Percentiles rank a stretch among this genome's conserved stretches.
These are phyloP conservation scores for Hypomyces rosellus DNA, from an alignment of 2,329 filamentous ascomycete species.

Conservation along the genomic window DNA sequence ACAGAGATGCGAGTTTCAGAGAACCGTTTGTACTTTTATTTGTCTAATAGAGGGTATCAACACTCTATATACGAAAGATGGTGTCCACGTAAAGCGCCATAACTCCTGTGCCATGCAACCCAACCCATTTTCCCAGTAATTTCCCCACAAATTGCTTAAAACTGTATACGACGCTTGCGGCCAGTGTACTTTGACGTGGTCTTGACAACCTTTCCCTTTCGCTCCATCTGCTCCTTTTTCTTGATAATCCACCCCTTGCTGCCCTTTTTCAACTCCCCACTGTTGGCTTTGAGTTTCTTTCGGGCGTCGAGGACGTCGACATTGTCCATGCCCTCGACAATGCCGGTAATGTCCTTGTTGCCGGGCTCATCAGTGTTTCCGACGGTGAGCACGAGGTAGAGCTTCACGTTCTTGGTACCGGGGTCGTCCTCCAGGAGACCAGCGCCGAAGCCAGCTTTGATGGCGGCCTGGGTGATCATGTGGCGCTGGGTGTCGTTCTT, in stretches of 20 bases:
- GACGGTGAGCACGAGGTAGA: slow-evolving; percentile 92
- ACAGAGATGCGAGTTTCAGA: too few species aligned
- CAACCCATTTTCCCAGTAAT: background rate
- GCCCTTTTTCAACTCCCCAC: slow-evolving; percentile 64
- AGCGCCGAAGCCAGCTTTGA: slow-evolving; percentile 91
- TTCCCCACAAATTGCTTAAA: slow-evolving; percentile 42
- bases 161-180: slow-evolving; percentile 72
- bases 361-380: slow-evolving; percentile 52
- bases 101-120: slow-evolving; percentile 28
- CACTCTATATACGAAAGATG: slow-evolving; percentile 4
- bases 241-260: slow-evolving; percentile 77
- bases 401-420: slow-evolving; percentile 91
- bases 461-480: slow-evolving; percentile 87
- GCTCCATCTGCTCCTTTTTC: slow-evolving; percentile 90
- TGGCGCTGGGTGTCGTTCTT: slow-evolving; percentile 87
- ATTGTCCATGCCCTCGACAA: slow-evolving; percentile 81
- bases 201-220: slow-evolving; percentile 93
- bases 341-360: slow-evolving; percentile 79
- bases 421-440: slow-evolving; percentile 93
- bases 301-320: slow-evolving; percentile 74
- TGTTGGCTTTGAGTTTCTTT: slow-evolving; percentile 41
- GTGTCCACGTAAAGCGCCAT: slow-evolving; percentile 8
- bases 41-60: slow-evolving; percentile 14
- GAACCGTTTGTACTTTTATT: too few species aligned
- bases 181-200: slow-evolving; percentile 89